phyloP scores from a whole-genome alignment of 2,329 filamentous ascomycete species.

The Ustulina deusta region DNA sequence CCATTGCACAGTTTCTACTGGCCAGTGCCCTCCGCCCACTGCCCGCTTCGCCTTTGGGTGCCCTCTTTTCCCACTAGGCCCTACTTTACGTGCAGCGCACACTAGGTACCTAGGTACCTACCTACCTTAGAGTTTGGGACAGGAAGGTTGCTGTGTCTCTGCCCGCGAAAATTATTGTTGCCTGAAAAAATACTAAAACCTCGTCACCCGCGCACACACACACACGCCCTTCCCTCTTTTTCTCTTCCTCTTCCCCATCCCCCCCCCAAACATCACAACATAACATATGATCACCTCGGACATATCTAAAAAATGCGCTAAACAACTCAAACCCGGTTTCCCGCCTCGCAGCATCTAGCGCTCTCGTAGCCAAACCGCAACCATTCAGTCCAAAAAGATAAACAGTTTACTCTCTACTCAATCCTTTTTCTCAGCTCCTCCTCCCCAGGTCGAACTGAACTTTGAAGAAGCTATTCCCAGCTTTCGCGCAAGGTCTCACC shows the following conservation, averaged over 20 bases:
- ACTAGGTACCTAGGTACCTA: slow-evolving; percentile 2
- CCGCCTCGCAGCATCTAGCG: slow-evolving; percentile 51
- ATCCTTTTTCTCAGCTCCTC: slow-evolving; percentile 63
- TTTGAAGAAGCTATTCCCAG: slow-evolving; percentile 69
- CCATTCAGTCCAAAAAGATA: slow-evolving; percentile 64
- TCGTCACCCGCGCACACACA: slow-evolving; percentile 41
- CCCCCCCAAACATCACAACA: slow-evolving; percentile 51
- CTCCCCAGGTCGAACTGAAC: slow-evolving; percentile 74
- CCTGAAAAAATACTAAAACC: slow-evolving; percentile 52
- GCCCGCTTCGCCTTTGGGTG: slow-evolving; percentile 19
- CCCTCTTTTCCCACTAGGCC: neutral
- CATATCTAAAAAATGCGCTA: slow-evolving; percentile 70
- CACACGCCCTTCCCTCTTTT: slow-evolving; percentile 45
- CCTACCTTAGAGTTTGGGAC: neutral
- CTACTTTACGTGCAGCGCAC: slow-evolving; percentile 1
- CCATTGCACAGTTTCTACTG: neutral
- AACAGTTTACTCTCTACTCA: slow-evolving; percentile 61
- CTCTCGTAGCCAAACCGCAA: slow-evolving; percentile 59
- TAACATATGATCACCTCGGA: slow-evolving; percentile 48
- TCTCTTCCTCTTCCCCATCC: slow-evolving; percentile 53
- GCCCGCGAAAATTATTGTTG: slow-evolving; percentile 41
- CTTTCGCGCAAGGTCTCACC: slow-evolving; percentile 68
- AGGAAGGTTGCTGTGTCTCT: neutral
- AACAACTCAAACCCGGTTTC: slow-evolving; percentile 55
- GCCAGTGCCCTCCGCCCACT: neutral